Evolutionary conservation across 1,284 basidiomycete species (phyloP).

Genomic region (Naganishia sp.): DNA sequence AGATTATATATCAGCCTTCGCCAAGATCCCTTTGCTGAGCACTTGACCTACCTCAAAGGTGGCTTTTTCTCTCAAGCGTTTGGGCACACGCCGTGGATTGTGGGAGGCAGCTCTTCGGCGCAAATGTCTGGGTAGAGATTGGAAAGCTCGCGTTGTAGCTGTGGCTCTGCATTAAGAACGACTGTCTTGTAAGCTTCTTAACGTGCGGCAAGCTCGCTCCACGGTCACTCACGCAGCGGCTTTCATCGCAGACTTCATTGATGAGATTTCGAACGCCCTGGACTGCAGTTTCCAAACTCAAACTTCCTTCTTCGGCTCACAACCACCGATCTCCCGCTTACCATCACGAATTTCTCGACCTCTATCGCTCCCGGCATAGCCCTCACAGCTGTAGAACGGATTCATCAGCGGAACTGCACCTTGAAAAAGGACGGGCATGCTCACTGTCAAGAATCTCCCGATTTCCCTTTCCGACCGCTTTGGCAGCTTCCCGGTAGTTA

Average conservation of each 20-base stretch:
- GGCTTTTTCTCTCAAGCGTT: constrained; percentile 74
- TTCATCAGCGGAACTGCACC: neutral
- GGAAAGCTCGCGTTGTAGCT: constrained; percentile 76
- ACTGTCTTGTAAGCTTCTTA: neutral
- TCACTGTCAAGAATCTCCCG: constrained; percentile 20
- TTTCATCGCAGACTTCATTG: constrained; percentile 83
- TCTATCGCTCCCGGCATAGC: constrained; percentile 73
- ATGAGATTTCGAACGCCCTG: constrained; percentile 79
- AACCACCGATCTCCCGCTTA: constrained; percentile 44
- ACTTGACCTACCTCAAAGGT: constrained; percentile 67
- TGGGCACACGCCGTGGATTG: constrained; percentile 83
- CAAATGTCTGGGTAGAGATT: constrained; percentile 82
- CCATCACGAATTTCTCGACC: constrained; percentile 83
- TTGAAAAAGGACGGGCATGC: neutral
- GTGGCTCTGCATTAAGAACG: constrained; percentile 25
- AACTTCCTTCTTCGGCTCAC: neutral
- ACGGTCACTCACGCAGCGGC: constrained; percentile 62
- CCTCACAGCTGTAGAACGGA: constrained; percentile 35
- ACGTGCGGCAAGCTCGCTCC: neutral
- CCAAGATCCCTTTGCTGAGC: neutral
- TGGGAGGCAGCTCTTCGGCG: constrained; percentile 88
- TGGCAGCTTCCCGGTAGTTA: constrained; percentile 14
- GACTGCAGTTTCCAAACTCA: constrained; percentile 58
- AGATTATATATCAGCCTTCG: neutral
- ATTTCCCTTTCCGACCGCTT: constrained; percentile 27